Conservation (phyloP, 768 basidiomycete genomes). For the Trametes punicea region DNA sequence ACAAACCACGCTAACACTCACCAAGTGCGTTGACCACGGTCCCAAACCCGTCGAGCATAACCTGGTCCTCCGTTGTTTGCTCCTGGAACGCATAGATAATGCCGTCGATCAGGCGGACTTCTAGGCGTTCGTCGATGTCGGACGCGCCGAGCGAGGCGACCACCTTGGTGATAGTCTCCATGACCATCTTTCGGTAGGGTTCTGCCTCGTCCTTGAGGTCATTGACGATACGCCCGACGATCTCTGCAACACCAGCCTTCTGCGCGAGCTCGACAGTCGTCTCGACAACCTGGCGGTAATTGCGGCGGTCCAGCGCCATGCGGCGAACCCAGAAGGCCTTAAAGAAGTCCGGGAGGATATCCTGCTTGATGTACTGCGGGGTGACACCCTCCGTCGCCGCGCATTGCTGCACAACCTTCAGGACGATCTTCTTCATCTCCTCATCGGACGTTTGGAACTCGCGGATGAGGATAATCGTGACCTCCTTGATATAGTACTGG, state of each 20-base stretch:
- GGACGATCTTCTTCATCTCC: slow-evolving; percentile 99
- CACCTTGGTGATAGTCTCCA: slow-evolving; percentile 99
- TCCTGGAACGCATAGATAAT: slow-evolving; percentile 99
- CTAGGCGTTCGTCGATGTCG: slow-evolving; percentile 94
- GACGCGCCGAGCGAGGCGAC: slow-evolving; percentile 92
- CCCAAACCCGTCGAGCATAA: slow-evolving; percentile 98
- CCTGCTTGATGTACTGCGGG: slow-evolving; percentile 92
- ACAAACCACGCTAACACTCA: slow-evolving; percentile 22
- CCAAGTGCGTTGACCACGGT: slow-evolving; percentile 94
- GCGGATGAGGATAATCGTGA: slow-evolving; percentile 93
- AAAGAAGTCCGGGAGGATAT: slow-evolving; percentile 99
- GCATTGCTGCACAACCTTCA: slow-evolving; percentile 99
- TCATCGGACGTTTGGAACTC: slow-evolving; percentile 99
- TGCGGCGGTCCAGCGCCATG: slow-evolving; percentile 95
- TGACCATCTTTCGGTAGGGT: slow-evolving; percentile 98
- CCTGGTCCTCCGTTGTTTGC: slow-evolving; percentile 97
- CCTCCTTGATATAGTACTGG: slow-evolving; percentile 98
- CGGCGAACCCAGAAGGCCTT: slow-evolving; percentile 98
- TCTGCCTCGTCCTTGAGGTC: slow-evolving; percentile 90
- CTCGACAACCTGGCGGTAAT: slow-evolving; percentile 96
- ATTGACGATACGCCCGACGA: slow-evolving; percentile 83
- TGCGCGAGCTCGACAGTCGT: slow-evolving; percentile 98
- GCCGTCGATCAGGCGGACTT: slow-evolving; percentile 92
- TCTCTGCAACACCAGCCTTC: slow-evolving; percentile 95
- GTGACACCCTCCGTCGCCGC: slow-evolving; percentile 98